phyloP scores from a whole-genome alignment of 176 grass and related monocot genomes.

The Zizania latifolia region DNA sequence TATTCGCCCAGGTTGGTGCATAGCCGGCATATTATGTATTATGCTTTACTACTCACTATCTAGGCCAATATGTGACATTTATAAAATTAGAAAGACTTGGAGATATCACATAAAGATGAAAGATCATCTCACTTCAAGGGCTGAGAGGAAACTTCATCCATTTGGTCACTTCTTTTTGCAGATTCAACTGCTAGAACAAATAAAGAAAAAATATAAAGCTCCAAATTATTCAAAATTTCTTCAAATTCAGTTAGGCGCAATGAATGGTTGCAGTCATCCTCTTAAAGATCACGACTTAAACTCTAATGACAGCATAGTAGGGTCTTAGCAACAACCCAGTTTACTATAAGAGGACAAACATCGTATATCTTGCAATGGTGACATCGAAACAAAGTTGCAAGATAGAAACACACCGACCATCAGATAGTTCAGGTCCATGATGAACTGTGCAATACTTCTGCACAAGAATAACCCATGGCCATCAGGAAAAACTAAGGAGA shows the following conservation, averaged over 20 bases:
- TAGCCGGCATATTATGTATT: neutral
- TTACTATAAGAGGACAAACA: neutral
- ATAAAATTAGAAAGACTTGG: neutral
- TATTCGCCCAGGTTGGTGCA: neutral
- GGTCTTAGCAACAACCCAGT: neutral
- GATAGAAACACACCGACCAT: conserved; percentile 41
- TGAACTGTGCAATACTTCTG: conserved; percentile 65
- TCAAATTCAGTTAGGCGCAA: neutral
- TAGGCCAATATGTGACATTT: neutral
- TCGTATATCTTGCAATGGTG: neutral
- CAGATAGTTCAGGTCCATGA: conserved; percentile 42
- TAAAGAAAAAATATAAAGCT: neutral
- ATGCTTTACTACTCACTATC: neutral
- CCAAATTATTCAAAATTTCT: neutral
- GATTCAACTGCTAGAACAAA: neutral
- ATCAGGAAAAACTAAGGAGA: conserved; percentile 19
- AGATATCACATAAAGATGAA: neutral
- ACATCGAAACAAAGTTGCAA: neutral
- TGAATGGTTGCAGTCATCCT: neutral
- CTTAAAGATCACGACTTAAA: neutral
- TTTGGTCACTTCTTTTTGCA: neutral
- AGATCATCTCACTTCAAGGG: conserved; percentile 30
- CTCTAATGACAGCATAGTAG: neutral
- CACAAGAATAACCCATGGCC: neutral
- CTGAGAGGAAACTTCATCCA: neutral